Percentiles rank a stretch among this genome's conserved stretches.
These are phyloP conservation scores for Sextonia rubra DNA, from an alignment of 164 flowering plant species.

Conservation along the genomic window DNA sequence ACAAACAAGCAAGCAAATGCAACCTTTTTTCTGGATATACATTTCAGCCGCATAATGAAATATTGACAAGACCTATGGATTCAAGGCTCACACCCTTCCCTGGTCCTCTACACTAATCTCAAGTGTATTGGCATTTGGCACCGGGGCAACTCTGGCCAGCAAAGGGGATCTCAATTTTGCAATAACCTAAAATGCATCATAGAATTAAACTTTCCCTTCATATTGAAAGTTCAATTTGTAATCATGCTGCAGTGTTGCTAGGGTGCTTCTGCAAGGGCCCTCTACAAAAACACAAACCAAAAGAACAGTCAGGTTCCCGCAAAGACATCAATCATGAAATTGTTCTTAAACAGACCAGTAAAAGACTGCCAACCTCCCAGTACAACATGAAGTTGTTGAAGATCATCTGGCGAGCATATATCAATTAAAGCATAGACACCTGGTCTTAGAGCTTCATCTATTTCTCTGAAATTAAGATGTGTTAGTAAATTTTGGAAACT, in stretches of 20 bases:
- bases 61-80: background rate
- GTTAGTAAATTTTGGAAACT: background rate
- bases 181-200: background rate
- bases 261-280: constrained; percentile 86
- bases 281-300: constrained; percentile 37
- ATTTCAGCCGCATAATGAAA: background rate
- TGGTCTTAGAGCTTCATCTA: constrained; percentile 83
- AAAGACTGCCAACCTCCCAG: constrained; percentile 60
- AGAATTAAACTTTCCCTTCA: constrained; percentile 66
- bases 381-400: constrained; percentile 74
- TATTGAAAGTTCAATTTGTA: constrained; percentile 71
- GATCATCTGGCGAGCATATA: constrained; percentile 71
- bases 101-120: background rate
- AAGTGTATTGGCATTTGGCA: background rate
- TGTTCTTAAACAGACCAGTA: background rate
- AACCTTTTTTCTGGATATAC: background rate
- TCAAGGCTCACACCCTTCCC: background rate
- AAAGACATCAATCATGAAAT: background rate
- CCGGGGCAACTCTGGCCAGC: background rate
- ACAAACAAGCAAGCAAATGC: background rate
- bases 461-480: constrained; percentile 50
- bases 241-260: constrained; percentile 65
- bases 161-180: background rate
- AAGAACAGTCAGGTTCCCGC: constrained; percentile 16
- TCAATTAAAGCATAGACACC: constrained; percentile 87